Evolutionary conservation across 164 flowering plant species (phyloP).

Genomic region (Aristolochia fimbriata): DNA sequence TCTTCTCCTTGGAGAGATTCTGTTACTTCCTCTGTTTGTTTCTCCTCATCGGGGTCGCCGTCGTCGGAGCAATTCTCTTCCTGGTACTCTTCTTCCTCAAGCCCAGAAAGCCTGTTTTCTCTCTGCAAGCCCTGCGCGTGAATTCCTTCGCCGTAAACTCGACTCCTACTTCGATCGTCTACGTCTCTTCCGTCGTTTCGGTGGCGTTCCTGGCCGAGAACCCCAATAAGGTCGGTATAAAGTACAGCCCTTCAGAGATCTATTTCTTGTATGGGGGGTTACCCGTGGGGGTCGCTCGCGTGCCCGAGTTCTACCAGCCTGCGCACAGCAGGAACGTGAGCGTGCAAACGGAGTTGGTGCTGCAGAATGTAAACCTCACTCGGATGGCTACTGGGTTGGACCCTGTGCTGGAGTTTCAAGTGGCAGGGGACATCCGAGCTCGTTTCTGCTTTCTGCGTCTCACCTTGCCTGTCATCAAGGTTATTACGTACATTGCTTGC

Average conservation of each 20-base stretch:
- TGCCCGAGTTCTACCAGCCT: slow-evolving; percentile 38
- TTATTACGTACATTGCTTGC: slow-evolving; percentile 4
- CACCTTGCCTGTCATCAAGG: slow-evolving; percentile 35
- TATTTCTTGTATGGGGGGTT: slow-evolving; percentile 17
- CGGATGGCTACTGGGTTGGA: slow-evolving; percentile 1
- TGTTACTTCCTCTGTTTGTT: slow-evolving; percentile 21
- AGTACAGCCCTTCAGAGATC: slow-evolving; percentile 22
- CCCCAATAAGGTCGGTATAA: slow-evolving; percentile 39
- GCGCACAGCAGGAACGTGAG: slow-evolving; percentile 32
- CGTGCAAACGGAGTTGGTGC: slow-evolving; percentile 15
- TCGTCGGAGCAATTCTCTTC: slow-evolving; percentile 12
- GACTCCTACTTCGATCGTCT: slow-evolving; percentile 10
- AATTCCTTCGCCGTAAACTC: slow-evolving; percentile 24
- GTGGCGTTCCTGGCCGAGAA: slow-evolving; percentile 26
- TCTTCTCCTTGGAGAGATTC: slow-evolving; percentile 21
- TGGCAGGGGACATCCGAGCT: slow-evolving; percentile 32
- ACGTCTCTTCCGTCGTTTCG: slow-evolving; percentile 25
- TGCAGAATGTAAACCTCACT: slow-evolving; percentile 21
- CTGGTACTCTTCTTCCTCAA: slow-evolving; percentile 25
- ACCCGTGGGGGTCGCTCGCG: slow-evolving; percentile 25
- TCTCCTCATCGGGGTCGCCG: slow-evolving; percentile 8
- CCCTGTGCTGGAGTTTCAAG: slow-evolving; percentile 8
- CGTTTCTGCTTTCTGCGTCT: slow-evolving; percentile 16
- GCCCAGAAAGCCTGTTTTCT: slow-evolving; percentile 35
- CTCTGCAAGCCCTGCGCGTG: slow-evolving; percentile 20